These are phyloP conservation scores for Solanum rostratum DNA, from an alignment of 257 asterid genomes.

Conservation along the genomic window DNA sequence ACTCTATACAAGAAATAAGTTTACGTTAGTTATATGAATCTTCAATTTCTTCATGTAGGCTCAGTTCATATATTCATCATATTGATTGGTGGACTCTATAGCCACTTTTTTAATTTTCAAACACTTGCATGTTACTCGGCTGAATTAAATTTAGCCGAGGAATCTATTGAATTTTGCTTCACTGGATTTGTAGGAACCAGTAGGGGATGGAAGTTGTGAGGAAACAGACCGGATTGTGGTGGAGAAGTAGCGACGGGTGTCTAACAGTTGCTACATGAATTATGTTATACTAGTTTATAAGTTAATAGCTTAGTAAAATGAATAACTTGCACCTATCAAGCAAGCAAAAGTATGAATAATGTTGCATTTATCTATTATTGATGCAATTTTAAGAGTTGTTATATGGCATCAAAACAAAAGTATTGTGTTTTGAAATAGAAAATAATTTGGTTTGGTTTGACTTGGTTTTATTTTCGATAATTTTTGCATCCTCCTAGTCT, in stretches of 20 bases:
- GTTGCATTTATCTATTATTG: background rate
- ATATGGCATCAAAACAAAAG: background rate
- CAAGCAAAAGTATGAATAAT: background rate
- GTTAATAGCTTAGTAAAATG: background rate
- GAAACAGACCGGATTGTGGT: background rate
- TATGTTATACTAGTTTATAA: background rate
- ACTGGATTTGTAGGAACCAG: no score
- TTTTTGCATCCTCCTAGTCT: no score
- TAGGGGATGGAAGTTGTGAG: background rate
- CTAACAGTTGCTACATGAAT: background rate
- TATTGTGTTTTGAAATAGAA: background rate
- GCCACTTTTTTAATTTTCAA: no score
- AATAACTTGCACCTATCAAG: background rate
- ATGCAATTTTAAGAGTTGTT: background rate
- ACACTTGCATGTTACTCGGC: background rate
- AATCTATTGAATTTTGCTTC: background rate
- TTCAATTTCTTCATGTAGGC: no score
- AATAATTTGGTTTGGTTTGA: no score
- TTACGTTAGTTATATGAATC: no score
- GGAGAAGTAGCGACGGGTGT: background rate
- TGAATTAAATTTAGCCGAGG: background rate
- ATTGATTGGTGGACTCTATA: no score
- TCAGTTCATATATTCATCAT: no score
- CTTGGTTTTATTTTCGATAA: no score
- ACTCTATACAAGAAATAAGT: no score